These are phyloP conservation scores for Penicillium diatomitis DNA, from an alignment of 495 filamentous ascomycete genomes.

Conservation along the genomic window DNA sequence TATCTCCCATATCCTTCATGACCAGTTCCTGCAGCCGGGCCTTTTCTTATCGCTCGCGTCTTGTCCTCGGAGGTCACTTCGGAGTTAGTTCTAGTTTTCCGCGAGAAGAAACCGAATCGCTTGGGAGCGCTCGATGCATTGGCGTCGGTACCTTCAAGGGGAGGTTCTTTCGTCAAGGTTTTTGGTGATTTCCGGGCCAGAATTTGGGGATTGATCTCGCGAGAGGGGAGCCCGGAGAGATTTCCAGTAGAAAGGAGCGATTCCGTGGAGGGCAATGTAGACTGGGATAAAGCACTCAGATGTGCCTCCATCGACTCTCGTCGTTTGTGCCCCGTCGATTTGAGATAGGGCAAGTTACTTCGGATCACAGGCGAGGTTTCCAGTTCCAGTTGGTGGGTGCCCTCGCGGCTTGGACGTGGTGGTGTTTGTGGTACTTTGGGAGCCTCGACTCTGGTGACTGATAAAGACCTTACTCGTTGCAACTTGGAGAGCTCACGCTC, in stretches of 20 bases:
- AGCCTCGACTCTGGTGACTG: not conserved
- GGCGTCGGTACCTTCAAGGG: constrained; percentile 15
- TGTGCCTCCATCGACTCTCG: constrained; percentile 33
- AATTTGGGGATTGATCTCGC: constrained; percentile 27
- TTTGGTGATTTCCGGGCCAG: constrained; percentile 23
- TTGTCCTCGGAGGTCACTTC: constrained; percentile 41
- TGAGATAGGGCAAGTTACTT: constrained; percentile 55
- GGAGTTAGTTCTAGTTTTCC: constrained; percentile 58
- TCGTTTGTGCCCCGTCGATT: constrained; percentile 32
- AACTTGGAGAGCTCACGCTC: constrained; percentile 15
- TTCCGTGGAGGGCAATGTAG: constrained; percentile 28
- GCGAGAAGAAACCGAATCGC: constrained; percentile 69
- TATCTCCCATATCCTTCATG: constrained; percentile 92
- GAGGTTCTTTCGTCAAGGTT: constrained; percentile 17
- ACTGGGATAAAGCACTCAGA: constrained; percentile 11
- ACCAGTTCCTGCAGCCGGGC: constrained; percentile 84
- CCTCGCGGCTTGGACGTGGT: constrained; percentile 70
- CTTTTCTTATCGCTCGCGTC: constrained; percentile 58
- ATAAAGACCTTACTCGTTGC: not conserved
- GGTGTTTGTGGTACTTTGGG: constrained; percentile 13
- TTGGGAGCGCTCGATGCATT: constrained; percentile 18
- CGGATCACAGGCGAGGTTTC: constrained; percentile 63
- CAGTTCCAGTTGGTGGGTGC: constrained; percentile 56
- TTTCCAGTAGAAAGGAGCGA: constrained; percentile 25
- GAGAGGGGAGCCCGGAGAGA: constrained; percentile 31